Base-by-base conservation (phyloP, 1,139 yeast species). In the Candida glucosophila region DNA sequence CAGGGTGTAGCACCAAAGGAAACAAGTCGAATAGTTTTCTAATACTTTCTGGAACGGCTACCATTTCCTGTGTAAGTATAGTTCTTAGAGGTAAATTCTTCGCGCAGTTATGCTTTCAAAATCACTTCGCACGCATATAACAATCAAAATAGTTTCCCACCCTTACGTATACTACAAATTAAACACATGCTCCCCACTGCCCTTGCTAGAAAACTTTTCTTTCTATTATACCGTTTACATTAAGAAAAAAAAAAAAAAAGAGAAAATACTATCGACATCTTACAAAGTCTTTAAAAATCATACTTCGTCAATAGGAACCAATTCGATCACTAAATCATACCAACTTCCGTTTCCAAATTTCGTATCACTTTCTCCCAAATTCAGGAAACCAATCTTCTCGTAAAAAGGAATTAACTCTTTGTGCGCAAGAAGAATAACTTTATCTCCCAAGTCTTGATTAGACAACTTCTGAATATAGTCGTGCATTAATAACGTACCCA, bases 381-480 rank as follows among this genome's bases (percentile, higher is more conserved):
- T 72, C 31, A 59, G 56, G 49, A 88, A 88, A 0, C 95, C 96
- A 24, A 83, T 65, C 40, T 79, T 71, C 41, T 75, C 77, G 54
- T 88, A 88, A 50, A 86, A 86, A 14, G 82, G 78, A 11, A 77
- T 56, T 45, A 85, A 62, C 8, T 66, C 60, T 28, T 74, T 71
- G 45, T 81, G 86, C 17, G 86, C 82, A 35, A 88, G 68, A 23
- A 90, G 62, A 4, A 77, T 71, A 28, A 90, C 75, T 41, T 74
- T 69, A 39, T 77, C 83, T 27, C 93, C 96, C 37, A 85, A 75
- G 41, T 78, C 85, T 47, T 85, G 93, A 48, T 86, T 85, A 22
- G 86, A 73, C 52, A 90, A 62, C 43, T 88, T 83, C 53, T 90
- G 96, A 36, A 88, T 72, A 55, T 83, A 90, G 55, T 90, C 98